These are phyloP conservation scores for Rauvolfia tetraphylla DNA, from an alignment of 257 asterid species.

Conservation along the genomic window DNA sequence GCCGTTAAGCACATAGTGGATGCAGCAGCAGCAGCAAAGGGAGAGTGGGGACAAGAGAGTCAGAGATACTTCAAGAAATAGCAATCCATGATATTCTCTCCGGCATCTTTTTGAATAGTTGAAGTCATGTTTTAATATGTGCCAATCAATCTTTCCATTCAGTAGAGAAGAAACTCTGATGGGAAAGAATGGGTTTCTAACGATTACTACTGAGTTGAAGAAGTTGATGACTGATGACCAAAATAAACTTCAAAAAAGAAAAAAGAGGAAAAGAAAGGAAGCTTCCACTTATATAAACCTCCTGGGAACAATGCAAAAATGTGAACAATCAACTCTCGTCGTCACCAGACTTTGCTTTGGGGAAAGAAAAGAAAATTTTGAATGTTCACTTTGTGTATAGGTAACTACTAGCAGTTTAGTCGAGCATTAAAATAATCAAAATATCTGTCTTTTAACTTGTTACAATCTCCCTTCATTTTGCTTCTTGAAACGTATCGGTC, in stretches of 20 bases:
- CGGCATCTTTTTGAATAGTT: too few relatives aligned
- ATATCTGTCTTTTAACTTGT: not conserved
- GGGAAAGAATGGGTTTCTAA: not conserved
- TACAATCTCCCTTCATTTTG: conserved; percentile 12
- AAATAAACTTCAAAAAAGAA: not conserved
- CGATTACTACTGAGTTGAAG: not conserved
- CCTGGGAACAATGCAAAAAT: conserved; percentile 1
- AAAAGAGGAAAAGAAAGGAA: not conserved
- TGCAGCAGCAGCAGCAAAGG: conserved; percentile 3
- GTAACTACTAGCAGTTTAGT: conserved; percentile 7
- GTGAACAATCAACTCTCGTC: not conserved
- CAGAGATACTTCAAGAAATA: too few relatives aligned
- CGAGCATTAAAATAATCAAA: not conserved
- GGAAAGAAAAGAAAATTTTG: not conserved
- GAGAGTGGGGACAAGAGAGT: too few relatives aligned
- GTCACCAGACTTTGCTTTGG: conserved; percentile 4
- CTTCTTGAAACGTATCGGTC: conserved; percentile 1
- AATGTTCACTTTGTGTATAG: conserved; percentile 6
- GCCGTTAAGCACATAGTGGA: not conserved
- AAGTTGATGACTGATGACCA: not conserved
- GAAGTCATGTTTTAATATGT: not conserved
- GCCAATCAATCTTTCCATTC: too few relatives aligned
- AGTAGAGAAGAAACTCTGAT: not conserved
- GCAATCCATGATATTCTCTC: too few relatives aligned
- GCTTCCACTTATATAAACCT: conserved; percentile 1